phyloP scores from a whole-genome alignment of 352 stramenopile genomes.

The Saprolegnia diclina region DNA sequence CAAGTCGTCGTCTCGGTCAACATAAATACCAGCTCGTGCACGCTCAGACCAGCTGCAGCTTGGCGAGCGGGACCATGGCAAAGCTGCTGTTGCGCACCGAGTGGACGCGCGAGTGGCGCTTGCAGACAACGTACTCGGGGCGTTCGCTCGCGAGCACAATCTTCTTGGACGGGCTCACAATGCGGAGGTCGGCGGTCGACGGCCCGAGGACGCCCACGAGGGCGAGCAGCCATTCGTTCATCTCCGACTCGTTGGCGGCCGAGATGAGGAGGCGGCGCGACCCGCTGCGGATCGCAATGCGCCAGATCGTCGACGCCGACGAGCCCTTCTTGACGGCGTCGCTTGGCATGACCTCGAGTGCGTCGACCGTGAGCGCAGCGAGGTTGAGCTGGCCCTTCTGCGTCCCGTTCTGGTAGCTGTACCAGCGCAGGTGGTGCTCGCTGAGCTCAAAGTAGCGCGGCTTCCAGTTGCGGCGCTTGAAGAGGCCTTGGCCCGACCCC shows the following conservation, averaged over 20 bases:
- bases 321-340: conserved; percentile 70
- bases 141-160: neutral
- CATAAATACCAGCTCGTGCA: no score
- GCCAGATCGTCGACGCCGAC: conserved; percentile 72
- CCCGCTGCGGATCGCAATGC: conserved; percentile 61
- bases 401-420: conserved; percentile 69
- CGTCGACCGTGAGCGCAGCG: conserved; percentile 43
- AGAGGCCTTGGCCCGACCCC: conserved; percentile 44
- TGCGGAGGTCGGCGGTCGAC: neutral
- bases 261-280: conserved; percentile 57
- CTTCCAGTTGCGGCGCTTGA: conserved; percentile 75
- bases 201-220: conserved; percentile 19
- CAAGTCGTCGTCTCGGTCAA: neutral
- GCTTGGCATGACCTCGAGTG: conserved; percentile 75
- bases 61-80: conserved; percentile 4
- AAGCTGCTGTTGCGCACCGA: neutral
- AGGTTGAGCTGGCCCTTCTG: conserved; percentile 71
- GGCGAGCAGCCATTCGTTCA: conserved; percentile 76
- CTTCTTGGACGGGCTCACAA: neutral
- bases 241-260: conserved; percentile 73
- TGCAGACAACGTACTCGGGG: neutral
- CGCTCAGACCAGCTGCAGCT: conserved; percentile 5
- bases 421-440: conserved; percentile 54
- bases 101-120: neutral
- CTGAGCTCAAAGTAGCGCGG: conserved; percentile 76